A percentile compares a stretch with the other conserved stretches of the same genome.
Conservation (phyloP, 2,329 filamentous ascomycete species). For the Arthrobotrys iridis region DNA sequence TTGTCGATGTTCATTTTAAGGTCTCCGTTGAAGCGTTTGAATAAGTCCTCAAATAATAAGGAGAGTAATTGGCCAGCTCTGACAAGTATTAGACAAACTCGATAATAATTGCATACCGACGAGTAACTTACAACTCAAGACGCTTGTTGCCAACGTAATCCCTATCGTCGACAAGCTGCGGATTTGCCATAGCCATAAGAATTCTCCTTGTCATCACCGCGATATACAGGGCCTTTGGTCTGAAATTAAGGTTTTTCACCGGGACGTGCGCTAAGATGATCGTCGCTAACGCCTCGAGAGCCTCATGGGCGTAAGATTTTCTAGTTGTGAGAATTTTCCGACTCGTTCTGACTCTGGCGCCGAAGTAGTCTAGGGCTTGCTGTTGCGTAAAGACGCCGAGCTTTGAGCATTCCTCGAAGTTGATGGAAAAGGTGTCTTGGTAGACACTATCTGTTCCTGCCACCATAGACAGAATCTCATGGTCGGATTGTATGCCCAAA, state of each 20-base stretch:
- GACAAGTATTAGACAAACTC: neutral
- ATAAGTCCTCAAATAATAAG: constrained; percentile 93
- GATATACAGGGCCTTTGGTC: constrained; percentile 95
- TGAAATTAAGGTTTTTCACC: constrained; percentile 89
- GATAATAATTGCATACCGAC: neutral
- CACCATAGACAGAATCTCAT: constrained; percentile 91
- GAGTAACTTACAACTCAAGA: constrained; percentile 72
- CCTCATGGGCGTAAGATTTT: constrained; percentile 76
- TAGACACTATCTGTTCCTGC: constrained; percentile 87
- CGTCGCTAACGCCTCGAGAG: constrained; percentile 88
- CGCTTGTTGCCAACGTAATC: constrained; percentile 99
- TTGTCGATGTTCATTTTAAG: constrained; percentile 96
- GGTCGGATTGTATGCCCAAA: constrained; percentile 90
- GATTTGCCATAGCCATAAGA: constrained; percentile 89
- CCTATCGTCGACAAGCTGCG: constrained; percentile 89
- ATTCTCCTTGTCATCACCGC: constrained; percentile 98
- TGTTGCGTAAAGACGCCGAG: constrained; percentile 90
- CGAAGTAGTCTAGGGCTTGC: constrained; percentile 92
- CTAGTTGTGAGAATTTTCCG: constrained; percentile 68
- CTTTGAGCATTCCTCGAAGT: constrained; percentile 90
- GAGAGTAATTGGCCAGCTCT: constrained; percentile 88
- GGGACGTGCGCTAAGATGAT: constrained; percentile 95
- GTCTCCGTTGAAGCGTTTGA: constrained; percentile 91
- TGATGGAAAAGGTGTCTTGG: constrained; percentile 93
- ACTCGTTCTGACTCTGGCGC: constrained; percentile 86